A percentile compares a stretch with the other conserved stretches of the same genome.
Evolutionary conservation across 805 yeast species (phyloP).

Genomic region (Cyberlindnera maclurae): DNA sequence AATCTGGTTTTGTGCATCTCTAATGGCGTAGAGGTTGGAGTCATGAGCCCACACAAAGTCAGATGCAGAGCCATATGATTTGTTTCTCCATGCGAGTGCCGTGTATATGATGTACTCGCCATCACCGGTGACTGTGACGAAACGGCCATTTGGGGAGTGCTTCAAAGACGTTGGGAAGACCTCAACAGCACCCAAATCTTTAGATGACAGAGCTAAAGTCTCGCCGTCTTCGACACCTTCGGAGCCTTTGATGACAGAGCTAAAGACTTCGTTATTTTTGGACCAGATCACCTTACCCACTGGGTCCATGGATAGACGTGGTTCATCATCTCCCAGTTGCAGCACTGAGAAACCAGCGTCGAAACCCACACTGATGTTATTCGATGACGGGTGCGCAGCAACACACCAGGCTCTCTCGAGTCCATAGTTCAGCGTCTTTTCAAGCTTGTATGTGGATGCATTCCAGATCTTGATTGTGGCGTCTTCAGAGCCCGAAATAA

Average conservation of each 20-base stretch:
- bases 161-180: slow-evolving; percentile 79
- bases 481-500: slow-evolving; percentile 95
- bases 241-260: slow-evolving; percentile 67
- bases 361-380: slow-evolving; percentile 84
- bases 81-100: slow-evolving; percentile 96
- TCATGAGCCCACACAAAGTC: slow-evolving; percentile 96
- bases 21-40: slow-evolving; percentile 77
- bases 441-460: slow-evolving; percentile 86
- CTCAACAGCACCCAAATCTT: slow-evolving; percentile 92
- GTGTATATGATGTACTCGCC: slow-evolving; percentile 96
- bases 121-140: slow-evolving; percentile 95
- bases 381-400: slow-evolving; percentile 61
- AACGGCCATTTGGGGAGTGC: slow-evolving; percentile 97
- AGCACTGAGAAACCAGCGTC: slow-evolving; percentile 91
- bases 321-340: slow-evolving; percentile 90
- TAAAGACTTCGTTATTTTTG: slow-evolving; percentile 77
- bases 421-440: slow-evolving; percentile 84
- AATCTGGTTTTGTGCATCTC: slow-evolving; percentile 60
- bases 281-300: slow-evolving; percentile 90
- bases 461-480: slow-evolving; percentile 94
- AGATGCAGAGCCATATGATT: slow-evolving; percentile 80
- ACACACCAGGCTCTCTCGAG: slow-evolving; percentile 97
- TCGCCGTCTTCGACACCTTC: slow-evolving; percentile 78
- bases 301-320: slow-evolving; percentile 87
- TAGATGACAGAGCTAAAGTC: slow-evolving; percentile 63